Conservation (phyloP, 805 yeast species). For the Candida ulmi region DNA sequence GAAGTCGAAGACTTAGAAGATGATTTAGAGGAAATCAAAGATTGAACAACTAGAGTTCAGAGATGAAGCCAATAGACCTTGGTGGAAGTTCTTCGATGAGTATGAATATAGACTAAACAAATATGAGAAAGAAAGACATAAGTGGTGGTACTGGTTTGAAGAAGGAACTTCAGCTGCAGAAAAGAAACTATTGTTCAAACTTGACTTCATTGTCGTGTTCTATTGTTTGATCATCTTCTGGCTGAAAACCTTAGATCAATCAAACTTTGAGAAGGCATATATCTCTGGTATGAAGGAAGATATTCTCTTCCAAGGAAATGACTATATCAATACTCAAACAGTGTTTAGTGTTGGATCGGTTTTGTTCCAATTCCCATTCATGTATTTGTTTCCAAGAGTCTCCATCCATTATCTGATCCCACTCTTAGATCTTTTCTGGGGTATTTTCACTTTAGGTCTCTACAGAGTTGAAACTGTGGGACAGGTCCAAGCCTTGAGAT, state of each 20-base stretch:
- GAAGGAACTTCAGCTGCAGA: slow-evolving; percentile 33
- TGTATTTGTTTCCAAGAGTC: slow-evolving; percentile 46
- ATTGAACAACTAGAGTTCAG: slow-evolving; percentile 30
- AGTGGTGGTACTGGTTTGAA: slow-evolving; percentile 53
- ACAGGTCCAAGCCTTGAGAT: slow-evolving; percentile 52
- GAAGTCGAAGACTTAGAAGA: slow-evolving; percentile 12
- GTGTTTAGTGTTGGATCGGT: slow-evolving; percentile 55
- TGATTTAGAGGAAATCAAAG: not conserved
- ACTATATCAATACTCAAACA: slow-evolving; percentile 53
- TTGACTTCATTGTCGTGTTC: slow-evolving; percentile 47
- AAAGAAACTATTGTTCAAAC: slow-evolving; percentile 24
- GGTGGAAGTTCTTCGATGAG: slow-evolving; percentile 56
- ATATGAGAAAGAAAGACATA: slow-evolving; percentile 26
- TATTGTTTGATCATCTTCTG: slow-evolving; percentile 58
- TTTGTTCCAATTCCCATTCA: slow-evolving; percentile 57
- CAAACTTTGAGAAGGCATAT: slow-evolving; percentile 59
- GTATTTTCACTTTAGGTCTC: slow-evolving; percentile 49
- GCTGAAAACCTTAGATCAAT: slow-evolving; percentile 58
- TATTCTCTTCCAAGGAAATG: slow-evolving; percentile 52
- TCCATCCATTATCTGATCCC: slow-evolving; percentile 48
- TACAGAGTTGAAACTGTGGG: slow-evolving; percentile 39
- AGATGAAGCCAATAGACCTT: slow-evolving; percentile 45
- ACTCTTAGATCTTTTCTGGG: slow-evolving; percentile 54
- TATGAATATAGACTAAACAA: slow-evolving; percentile 48
- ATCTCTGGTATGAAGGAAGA: slow-evolving; percentile 54